A percentile compares a stretch with the other conserved stretches of the same genome.
Conservation (phyloP, 768 basidiomycete species). For the Tephrocybe sp. region DNA sequence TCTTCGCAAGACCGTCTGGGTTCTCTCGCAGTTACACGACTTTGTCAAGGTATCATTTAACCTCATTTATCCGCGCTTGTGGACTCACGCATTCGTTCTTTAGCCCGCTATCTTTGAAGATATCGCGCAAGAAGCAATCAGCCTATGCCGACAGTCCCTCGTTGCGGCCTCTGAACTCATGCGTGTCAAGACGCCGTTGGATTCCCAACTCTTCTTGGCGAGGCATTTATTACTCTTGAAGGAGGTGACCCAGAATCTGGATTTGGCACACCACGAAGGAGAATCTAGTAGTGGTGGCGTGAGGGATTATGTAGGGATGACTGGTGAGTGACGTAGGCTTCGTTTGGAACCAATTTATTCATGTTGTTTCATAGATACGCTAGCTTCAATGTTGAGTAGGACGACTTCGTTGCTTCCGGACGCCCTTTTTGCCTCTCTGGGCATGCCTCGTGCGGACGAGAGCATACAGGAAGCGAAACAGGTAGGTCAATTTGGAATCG, state of each 20-base stretch:
- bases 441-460: conserved; percentile 61
- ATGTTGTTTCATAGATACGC: conserved; percentile 39
- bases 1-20: conserved; percentile 85
- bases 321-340: conserved; percentile 38
- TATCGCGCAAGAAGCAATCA: conserved; percentile 91
- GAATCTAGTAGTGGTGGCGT: conserved; percentile 31
- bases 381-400: conserved; percentile 59
- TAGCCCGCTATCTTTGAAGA: conserved; percentile 97
- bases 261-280: conserved; percentile 51
- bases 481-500: conserved; percentile 38
- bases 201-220: conserved; percentile 85
- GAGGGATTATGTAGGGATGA: conserved; percentile 50
- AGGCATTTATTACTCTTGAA: conserved; percentile 90
- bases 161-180: conserved; percentile 71
- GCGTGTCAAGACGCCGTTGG: conserved; percentile 51
- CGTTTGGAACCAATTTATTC: neutral
- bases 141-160: conserved; percentile 80
- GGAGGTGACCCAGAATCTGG: conserved; percentile 81
- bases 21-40: conserved; percentile 84
- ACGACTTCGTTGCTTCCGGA: conserved; percentile 66
- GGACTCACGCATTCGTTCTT: conserved; percentile 1
- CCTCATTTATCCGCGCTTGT: neutral
- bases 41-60: conserved; percentile 76
- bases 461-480: conserved; percentile 71
- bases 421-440: conserved; percentile 68